Evolutionary conservation across 208 protist species (phyloP).

Genomic region (Wallacemonas sp.): DNA sequence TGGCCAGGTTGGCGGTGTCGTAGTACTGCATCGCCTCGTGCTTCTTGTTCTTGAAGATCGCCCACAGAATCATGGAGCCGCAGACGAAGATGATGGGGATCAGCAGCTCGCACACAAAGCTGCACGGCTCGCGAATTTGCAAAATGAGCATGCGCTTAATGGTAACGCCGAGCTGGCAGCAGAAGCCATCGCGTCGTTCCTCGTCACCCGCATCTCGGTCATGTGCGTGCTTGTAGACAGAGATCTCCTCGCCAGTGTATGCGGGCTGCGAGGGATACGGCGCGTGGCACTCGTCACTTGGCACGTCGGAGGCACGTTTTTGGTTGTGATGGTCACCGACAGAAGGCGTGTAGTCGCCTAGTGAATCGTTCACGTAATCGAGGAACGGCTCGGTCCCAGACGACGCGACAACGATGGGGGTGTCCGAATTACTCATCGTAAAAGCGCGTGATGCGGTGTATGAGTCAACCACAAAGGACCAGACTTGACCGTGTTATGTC

Average conservation of each 20-base stretch:
- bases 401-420: not conserved
- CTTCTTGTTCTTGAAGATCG: slow-evolving; percentile 36
- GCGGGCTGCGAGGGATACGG: not conserved
- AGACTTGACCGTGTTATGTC: no score
- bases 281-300: not conserved
- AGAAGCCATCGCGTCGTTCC: slow-evolving; percentile 31
- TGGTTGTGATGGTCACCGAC: not conserved
- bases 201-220: not conserved
- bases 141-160: slow-evolving; percentile 55
- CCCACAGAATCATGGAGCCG: slow-evolving; percentile 53
- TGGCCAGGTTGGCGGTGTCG: slow-evolving; percentile 2
- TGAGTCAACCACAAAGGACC: no score
- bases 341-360: slow-evolving; percentile 1
- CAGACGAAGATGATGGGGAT: slow-evolving; percentile 67
- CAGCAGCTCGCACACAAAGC: slow-evolving; percentile 53
- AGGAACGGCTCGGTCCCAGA: slow-evolving; percentile 7
- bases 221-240: slow-evolving; percentile 4
- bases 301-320: not conserved
- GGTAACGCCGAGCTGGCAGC: slow-evolving; percentile 45
- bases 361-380: not conserved
- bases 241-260: slow-evolving; percentile 9
- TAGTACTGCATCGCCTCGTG: slow-evolving; percentile 26
- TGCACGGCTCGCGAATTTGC: slow-evolving; percentile 26
- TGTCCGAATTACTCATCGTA: not conserved
- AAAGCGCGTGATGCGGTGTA: no score